A percentile compares a stretch with the other conserved stretches of the same genome.
Evolutionary conservation across 176 grass and related monocot genomes (phyloP).

Genomic region (Olyra latifolia): DNA sequence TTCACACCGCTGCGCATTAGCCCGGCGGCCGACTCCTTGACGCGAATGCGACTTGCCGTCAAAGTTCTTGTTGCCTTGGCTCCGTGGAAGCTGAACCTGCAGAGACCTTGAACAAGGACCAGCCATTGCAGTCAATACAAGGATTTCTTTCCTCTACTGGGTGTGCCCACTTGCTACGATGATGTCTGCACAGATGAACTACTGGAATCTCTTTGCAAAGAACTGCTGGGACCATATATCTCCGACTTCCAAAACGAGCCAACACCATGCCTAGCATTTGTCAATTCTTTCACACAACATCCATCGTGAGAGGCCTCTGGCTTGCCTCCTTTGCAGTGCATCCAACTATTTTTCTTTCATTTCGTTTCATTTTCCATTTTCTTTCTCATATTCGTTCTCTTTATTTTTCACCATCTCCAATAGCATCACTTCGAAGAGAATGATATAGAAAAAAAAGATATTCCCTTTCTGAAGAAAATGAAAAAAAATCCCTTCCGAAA

Average conservation of each 20-base stretch:
- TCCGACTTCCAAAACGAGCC: constrained; percentile 17
- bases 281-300: constrained; percentile 65
- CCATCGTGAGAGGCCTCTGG: constrained; percentile 51
- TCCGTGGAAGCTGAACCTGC: not conserved
- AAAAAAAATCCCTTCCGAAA: too few species aligned
- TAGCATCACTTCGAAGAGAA: too few species aligned
- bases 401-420: too few species aligned
- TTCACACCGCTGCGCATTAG: too few species aligned
- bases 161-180: too few species aligned
- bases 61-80: not conserved
- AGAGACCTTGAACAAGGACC: too few species aligned
- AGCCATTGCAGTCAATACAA: not conserved
- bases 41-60: not conserved
- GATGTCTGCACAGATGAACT: not conserved
- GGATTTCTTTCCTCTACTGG: too few species aligned
- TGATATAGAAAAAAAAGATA: too few species aligned
- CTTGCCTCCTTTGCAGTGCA: constrained; percentile 43
- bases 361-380: too few species aligned
- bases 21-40: not conserved
- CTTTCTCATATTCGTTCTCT: too few species aligned
- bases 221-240: not conserved
- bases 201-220: not conserved
- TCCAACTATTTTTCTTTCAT: too few species aligned
- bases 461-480: too few species aligned
- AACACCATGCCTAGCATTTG: constrained; percentile 16